A percentile compares a stretch with the other conserved stretches of the same genome.
phyloP scores from a whole-genome alignment of 306 rosid species.

The Prunus padus region DNA sequence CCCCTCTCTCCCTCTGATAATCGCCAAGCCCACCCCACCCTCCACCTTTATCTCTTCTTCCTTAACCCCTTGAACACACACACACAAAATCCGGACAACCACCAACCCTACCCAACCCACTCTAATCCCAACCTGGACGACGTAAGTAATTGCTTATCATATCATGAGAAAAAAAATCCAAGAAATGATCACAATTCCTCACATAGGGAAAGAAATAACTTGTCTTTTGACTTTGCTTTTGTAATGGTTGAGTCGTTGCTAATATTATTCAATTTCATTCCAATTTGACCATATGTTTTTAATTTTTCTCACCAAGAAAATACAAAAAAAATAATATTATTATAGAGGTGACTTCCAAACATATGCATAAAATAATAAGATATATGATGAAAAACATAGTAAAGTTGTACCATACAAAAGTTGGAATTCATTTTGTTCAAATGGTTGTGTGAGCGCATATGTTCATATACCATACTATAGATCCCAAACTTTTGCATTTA shows the following conservation, averaged over 20 bases:
- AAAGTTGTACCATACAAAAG: too few relatives aligned
- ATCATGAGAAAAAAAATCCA: background rate
- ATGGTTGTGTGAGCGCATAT: background rate
- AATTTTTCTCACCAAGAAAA: background rate
- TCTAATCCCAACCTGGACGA: too few relatives aligned
- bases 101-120: too few relatives aligned
- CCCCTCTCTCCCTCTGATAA: too few relatives aligned
- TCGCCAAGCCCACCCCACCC: too few relatives aligned
- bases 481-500: too few relatives aligned
- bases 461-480: background rate
- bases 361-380: background rate
- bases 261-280: background rate
- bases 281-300: background rate
- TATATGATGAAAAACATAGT: too few relatives aligned
- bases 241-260: background rate
- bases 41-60: too few relatives aligned
- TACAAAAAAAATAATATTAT: background rate
- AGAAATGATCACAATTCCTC: background rate
- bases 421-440: too few relatives aligned
- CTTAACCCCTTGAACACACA: too few relatives aligned
- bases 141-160: background rate
- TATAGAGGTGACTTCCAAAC: background rate
- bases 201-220: background rate
- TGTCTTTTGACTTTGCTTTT: background rate
- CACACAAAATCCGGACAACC: too few relatives aligned